phyloP scores from a whole-genome alignment of 1,284 basidiomycete genomes.

The Pseudozyma tsukubaensis region DNA sequence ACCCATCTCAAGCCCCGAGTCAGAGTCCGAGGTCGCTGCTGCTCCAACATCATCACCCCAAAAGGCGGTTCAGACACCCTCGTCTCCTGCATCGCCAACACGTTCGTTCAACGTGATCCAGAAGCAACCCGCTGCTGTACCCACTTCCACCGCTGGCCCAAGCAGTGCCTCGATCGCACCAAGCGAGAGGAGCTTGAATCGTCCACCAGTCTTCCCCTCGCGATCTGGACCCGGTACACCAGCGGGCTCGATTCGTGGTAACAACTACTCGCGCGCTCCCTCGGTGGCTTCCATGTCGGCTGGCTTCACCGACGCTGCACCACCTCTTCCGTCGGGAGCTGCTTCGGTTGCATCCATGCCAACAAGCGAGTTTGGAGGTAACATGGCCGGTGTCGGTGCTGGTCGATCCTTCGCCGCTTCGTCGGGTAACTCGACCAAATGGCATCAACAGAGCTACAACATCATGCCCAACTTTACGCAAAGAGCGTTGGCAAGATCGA shows the following conservation, averaged over 20 bases:
- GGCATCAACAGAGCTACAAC: constrained; percentile 53
- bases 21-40: constrained; percentile 5
- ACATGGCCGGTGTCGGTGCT: constrained; percentile 52
- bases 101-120: constrained; percentile 52
- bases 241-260: constrained; percentile 41
- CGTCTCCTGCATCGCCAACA: constrained; percentile 29
- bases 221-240: constrained; percentile 42
- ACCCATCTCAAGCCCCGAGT: constrained; percentile 7
- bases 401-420: constrained; percentile 38
- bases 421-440: constrained; percentile 52
- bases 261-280: constrained; percentile 45
- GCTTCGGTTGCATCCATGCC: constrained; percentile 37
- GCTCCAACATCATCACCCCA: constrained; percentile 20
- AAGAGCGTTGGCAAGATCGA: constrained; percentile 42
- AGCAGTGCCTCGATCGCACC: constrained; percentile 33
- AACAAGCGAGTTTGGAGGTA: constrained; percentile 39
- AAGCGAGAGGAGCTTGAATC: constrained; percentile 38
- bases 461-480: constrained; percentile 49
- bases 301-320: constrained; percentile 37
- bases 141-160: constrained; percentile 24
- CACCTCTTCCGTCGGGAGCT: constrained; percentile 40
- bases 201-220: constrained; percentile 15
- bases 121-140: constrained; percentile 24
- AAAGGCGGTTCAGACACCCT: constrained; percentile 5
- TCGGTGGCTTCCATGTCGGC: constrained; percentile 49